These are phyloP conservation scores for Saraca asoca DNA, from an alignment of 331 rosid genomes.

Conservation along the genomic window DNA sequence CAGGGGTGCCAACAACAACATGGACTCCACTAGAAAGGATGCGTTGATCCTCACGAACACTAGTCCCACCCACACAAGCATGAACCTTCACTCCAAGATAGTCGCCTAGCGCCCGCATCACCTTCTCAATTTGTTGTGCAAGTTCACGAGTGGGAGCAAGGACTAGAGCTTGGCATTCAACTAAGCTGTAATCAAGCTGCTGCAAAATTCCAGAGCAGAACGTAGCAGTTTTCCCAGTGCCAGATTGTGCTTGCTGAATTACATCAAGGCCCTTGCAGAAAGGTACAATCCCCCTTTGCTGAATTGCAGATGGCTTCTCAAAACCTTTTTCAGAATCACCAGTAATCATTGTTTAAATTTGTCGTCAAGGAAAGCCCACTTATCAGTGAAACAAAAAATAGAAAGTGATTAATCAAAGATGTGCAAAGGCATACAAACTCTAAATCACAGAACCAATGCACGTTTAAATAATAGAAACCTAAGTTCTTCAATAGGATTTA, in stretches of 20 bases:
- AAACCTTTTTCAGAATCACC: constrained; percentile 48
- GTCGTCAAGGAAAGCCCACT: neutral
- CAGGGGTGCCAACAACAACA: too few relatives aligned
- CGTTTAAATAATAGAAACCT: neutral
- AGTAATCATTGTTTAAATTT: constrained; percentile 22
- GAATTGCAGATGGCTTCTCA: constrained; percentile 89
- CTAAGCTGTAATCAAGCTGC: constrained; percentile 72
- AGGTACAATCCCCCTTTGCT: constrained; percentile 85
- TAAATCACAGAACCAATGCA: neutral
- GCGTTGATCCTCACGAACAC: constrained; percentile 35
- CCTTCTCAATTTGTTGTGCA: constrained; percentile 88
- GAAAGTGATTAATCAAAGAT: neutral
- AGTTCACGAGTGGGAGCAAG: constrained; percentile 85
- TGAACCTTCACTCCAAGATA: constrained; percentile 80
- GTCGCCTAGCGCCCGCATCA: constrained; percentile 79
- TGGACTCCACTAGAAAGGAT: too few relatives aligned
- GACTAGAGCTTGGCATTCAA: constrained; percentile 75
- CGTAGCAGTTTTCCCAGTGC: constrained; percentile 80
- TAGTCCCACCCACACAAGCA: constrained; percentile 83
- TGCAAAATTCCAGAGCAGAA: constrained; percentile 80
- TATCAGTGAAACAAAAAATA: neutral
- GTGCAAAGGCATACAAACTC: neutral
- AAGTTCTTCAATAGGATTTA: neutral
- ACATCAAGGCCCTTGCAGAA: constrained; percentile 81
- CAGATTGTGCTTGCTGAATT: constrained; percentile 83